Evolutionary conservation across 2,329 filamentous ascomycete genomes (phyloP), one percentile per base, ranked within the genome.

Genomic region (Colletotrichum lentis): DNA sequence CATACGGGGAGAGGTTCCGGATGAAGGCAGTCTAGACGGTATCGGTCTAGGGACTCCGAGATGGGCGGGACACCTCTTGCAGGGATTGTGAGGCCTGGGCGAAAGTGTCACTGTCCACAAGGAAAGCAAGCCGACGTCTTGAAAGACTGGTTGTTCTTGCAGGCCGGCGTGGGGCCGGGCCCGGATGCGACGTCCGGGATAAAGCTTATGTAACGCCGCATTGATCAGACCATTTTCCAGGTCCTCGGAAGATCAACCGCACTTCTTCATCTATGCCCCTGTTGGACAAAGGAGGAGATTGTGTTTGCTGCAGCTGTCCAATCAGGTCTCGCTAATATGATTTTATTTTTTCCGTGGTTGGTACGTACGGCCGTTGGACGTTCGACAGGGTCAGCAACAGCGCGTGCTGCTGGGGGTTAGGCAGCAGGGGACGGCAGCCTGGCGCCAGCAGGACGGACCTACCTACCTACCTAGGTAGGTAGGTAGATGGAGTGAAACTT

Each of bases 1-100:
- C 58, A 11, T 62, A 56, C 37, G 67, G 67, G 10, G 67, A 69
- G 35, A 62, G 63, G 20, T 67, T 67, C 41, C 63, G 53, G 18
- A 69, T 69, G 67, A 67, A 67, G 31, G 24, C 39, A 24, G 56
- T 69, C 10, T 69, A 58, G 47, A 7, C 5, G 11, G 8, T 31
- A 16, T 52, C 31, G 31, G 2, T 35, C 44, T 41, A 10, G 20
- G 27, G 20, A 27, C 8, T 16, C 31, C 14, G n/a, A 22, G 35
- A 6, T 50, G 24, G 14, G 18, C 10, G 5, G 37, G 10, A 16
- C 14, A 43, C 10, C 7, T 35, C 31, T 35, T 35, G 8, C 7
- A 16, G n/a, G 4, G 12, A n/a, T 22, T 18, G 12, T 39, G 31
- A 39, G 12, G 20, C n/a, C n/a, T 8, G 35, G 3, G 18, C 2